Base-by-base conservation (phyloP, 2,329 filamentous ascomycete genomes). In the Cercospora sp. region DNA sequence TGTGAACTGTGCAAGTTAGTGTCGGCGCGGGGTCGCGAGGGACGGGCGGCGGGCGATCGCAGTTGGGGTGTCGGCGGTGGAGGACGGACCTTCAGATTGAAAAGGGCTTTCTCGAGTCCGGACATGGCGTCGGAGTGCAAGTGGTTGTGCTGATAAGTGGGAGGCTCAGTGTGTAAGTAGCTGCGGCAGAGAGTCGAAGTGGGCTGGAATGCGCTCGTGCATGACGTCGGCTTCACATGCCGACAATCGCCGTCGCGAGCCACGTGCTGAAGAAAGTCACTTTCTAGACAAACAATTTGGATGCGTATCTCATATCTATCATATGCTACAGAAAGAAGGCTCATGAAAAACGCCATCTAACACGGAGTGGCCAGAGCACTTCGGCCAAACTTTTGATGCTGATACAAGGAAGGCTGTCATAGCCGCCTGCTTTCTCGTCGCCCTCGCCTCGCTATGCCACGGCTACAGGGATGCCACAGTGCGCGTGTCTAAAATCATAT, bases 71-170 rank as follows among this genome's bases (percentile, higher is more conserved):
- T 12, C 9, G 18, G 12, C 40, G 12, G 59, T 10, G 23, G 8
- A 8, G 31, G 23, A 69, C 77, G 61, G 68, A 86, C 86, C 82
- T 88, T 88, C 69, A 88, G 81, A 76, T 88, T 88, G 80, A 88
- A 87, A 48, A 88, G 83, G 26, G 86, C 85, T 75, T 88, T 88
- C 76, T 88, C 86, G 66, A 88, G 83, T 69, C 86, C 86, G 33
- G 86, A 88, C 86, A 88, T 88, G 62, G 55, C 55, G 55, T 36
- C 55, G 30, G 26, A 65, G 30, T 77, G 71, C 63, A 55, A 31
- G 62, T 3, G 10, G 18, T 7, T 42, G n/a, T 5, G 42, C 33
- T 53, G 63, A 30, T 42, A 18, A 16, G n/a, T 45, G 16, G 42
- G 6, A 2, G 16, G 23, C 33, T 62, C 18, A 31, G 40, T 26